Evolutionary conservation across 192 early-diverging fungal genomes (phyloP), one percentile per base, ranked within the genome.

Genomic region (Backusella parvicylindrica): DNA sequence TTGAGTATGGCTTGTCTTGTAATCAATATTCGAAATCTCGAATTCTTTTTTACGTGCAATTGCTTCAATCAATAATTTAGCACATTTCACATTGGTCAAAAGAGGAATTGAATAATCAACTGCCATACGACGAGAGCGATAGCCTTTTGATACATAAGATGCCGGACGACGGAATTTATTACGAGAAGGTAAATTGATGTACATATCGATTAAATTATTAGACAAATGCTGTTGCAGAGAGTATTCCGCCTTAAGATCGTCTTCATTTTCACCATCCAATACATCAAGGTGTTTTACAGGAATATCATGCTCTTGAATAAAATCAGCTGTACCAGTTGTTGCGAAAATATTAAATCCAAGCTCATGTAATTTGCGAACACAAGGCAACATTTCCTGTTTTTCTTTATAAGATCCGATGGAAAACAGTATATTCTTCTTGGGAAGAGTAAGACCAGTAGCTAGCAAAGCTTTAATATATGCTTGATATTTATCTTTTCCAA

Each of bases 331-430:
- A 75, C 98, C 97, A 21, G 96, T 85, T 0, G 98, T 99, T 16
- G 95, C 98, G 88, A 98, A 99, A 68, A 99, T 83, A 75, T 87
- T 88, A 89, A 89, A 99, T 23, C 98, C 98, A 67, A 95, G 81
- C 50, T 94, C 82, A 65, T 92, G 91, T 18, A 99, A 85, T 36
- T 89, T 90, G 72, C 88, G 85, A 70, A 98, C 95, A 26, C 95
- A 94, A 21, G 95, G 93, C 74, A 99, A 76, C 87, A 99, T 92
- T 85, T 99, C 97, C 68, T 90, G 82, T 86, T 99, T 99, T 84
- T 99, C 98, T 89, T 99, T 99, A 90, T 91, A 99, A 37, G 95
- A 95, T 53, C 97, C 98, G 70, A 99, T 97, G 23, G 98, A 99
- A 36, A 99, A 77, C 70, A 99, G 79, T 65, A 98, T 89, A 86